phyloP scores from a whole-genome alignment of 2,329 filamentous ascomycete species.

The Plenodomus lindquistii region DNA sequence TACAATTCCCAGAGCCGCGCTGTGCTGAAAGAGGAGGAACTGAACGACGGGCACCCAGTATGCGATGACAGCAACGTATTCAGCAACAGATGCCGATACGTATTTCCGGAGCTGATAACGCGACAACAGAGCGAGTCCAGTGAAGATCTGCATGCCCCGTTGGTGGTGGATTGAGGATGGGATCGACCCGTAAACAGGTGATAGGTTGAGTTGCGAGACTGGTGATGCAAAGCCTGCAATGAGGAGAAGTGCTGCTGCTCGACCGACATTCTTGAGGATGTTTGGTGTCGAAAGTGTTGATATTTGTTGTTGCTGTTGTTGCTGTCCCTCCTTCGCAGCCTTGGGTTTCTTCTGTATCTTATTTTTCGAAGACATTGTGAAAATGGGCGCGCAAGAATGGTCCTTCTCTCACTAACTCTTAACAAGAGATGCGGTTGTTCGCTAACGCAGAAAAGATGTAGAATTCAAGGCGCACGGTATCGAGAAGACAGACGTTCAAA shows the following conservation, averaged over 20 bases:
- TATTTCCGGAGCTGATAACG: slow-evolving; percentile 61
- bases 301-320: neutral
- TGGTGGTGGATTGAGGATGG: slow-evolving; percentile 74
- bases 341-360: slow-evolving; percentile 43
- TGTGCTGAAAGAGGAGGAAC: slow-evolving; percentile 69
- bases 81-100: slow-evolving; percentile 52
- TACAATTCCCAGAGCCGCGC: slow-evolving; percentile 66
- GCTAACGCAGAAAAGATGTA: neutral
- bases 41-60: slow-evolving; percentile 76
- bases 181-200: slow-evolving; percentile 86
- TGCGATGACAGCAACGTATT: slow-evolving; percentile 72
- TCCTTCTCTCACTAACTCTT: slow-evolving; percentile 6
- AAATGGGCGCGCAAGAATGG: slow-evolving; percentile 2
- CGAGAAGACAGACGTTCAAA: neutral
- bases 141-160: slow-evolving; percentile 65
- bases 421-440: neutral
- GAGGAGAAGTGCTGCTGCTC: slow-evolving; percentile 51
- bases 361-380: slow-evolving; percentile 36
- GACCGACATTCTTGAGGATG: slow-evolving; percentile 35
- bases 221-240: slow-evolving; percentile 68
- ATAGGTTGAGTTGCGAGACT: slow-evolving; percentile 74
- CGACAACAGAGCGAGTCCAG: slow-evolving; percentile 72
- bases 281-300: slow-evolving; percentile 18
- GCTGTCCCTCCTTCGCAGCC: slow-evolving; percentile 25
- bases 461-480: too few species aligned